Base-by-base conservation (phyloP, 1,284 basidiomycete species). In the Cryptococcus jaspeensis region DNA sequence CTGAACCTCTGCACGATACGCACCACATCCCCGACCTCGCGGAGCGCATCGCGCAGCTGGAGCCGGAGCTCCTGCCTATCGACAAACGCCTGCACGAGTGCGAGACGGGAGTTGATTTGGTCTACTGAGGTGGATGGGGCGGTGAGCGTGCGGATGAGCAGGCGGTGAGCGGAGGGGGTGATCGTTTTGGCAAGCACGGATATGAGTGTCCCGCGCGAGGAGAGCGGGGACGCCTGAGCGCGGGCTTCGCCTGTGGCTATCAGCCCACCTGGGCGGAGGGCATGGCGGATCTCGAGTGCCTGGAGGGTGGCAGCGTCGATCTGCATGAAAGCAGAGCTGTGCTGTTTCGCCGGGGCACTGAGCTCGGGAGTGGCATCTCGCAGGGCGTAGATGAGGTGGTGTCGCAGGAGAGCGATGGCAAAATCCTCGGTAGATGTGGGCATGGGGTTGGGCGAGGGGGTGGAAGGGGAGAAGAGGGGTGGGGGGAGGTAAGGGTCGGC, bases 231-330 rank as follows among this genome's bases (percentile, higher is more conserved):
- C 11, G 52, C 46, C 18, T 16, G 20, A 18, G 32, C 25, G 32
- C 55, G 56, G 2, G 38, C 36, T 38, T 64, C 58, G n/a, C 60
- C 60, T 9, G 58, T 52, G 15, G 62, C 45, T 0, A 54, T 82
- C 1, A 79, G 74, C 0, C 88, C 85, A 2, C 89, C 89, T 60
- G 90, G 88, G 35, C 86, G 81, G 37, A 87, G 80, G 20, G 84
- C 83, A 75, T 93, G 89, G 32, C 86, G 82, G 55, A 97, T 88
- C 76, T 97, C 92, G 22, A 96, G 84, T 8, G 89, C 88, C 66
- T 87, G 88, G 67, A 95, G 85, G 1, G 93, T 95, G 71, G 93
- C 87, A 2, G 89, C 84, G 72, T 95, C 92, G 58, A 95, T 92
- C 66, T 91, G 88, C 89, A 94, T 92, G 32, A 85, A 81, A 23